A percentile compares a stretch with the other conserved stretches of the same genome.
These are phyloP conservation scores for Davidsoniella neocaledoniae DNA, from an alignment of 2,329 filamentous ascomycete genomes.

Conservation along the genomic window DNA sequence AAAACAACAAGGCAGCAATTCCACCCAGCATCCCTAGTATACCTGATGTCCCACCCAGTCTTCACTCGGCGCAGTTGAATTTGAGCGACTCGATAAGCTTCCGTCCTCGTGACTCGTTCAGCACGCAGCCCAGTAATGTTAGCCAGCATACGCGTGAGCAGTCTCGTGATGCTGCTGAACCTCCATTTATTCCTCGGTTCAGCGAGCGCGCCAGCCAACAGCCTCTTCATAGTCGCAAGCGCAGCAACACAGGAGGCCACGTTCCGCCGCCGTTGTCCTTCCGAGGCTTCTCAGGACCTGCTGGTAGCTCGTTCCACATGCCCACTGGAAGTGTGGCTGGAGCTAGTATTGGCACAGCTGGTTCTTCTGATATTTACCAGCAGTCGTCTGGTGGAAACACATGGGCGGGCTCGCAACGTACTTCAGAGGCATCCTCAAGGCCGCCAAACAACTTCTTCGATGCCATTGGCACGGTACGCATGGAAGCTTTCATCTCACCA, in stretches of 20 bases:
- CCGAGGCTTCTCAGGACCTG: conserved; percentile 56
- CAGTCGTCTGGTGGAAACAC: conserved; percentile 26
- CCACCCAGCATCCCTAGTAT: conserved; percentile 37
- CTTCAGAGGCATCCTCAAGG: conserved; percentile 37
- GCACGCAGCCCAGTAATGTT: conserved; percentile 18
- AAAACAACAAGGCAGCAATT: conserved; percentile 25
- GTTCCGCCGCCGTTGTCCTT: conserved; percentile 54
- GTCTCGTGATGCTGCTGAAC: conserved; percentile 47
- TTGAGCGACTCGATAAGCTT: conserved; percentile 16
- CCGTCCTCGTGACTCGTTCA: conserved; percentile 24
- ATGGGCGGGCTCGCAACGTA: conserved; percentile 26
- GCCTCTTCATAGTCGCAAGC: conserved; percentile 56
- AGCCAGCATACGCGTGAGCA: conserved; percentile 29
- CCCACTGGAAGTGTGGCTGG: conserved; percentile 40
- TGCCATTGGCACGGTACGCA: conserved; percentile 75
- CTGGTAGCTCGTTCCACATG: conserved; percentile 26
- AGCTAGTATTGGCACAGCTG: conserved; percentile 39
- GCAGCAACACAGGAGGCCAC: conserved; percentile 74
- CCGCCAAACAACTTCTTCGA: conserved; percentile 56
- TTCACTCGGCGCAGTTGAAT: conserved; percentile 23
- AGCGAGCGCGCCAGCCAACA: conserved; percentile 31
- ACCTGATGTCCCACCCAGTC: conserved; percentile 30
- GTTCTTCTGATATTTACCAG: conserved; percentile 44
- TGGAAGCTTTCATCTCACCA: conserved; percentile 86
- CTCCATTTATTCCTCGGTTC: conserved; percentile 56